phyloP scores from a whole-genome alignment of 208 protist genomes.

The Wallacemonas collosoma region DNA sequence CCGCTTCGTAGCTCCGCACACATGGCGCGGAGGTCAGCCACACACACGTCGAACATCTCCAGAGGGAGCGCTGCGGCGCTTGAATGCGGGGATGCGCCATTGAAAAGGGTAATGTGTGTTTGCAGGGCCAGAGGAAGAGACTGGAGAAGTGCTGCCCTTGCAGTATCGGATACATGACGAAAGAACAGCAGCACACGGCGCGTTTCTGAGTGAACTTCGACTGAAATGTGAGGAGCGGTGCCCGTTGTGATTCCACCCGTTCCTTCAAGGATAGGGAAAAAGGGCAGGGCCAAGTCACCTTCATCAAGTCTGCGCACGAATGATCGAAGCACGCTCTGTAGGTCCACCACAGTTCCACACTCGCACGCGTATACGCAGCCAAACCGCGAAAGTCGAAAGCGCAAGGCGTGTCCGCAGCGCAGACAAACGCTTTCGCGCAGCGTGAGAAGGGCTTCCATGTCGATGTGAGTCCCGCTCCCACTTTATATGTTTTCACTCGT shows the following conservation, averaged over 20 bases:
- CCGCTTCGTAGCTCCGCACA: background rate
- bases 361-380: constrained; percentile 67
- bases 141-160: background rate
- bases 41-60: constrained; percentile 25
- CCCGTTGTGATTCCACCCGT: constrained; percentile 31
- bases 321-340: constrained; percentile 39
- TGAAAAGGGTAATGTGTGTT: background rate
- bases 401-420: constrained; percentile 33
- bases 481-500: too few species aligned
- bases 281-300: constrained; percentile 18
- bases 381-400: constrained; percentile 66
- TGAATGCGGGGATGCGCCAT: background rate
- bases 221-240: constrained; percentile 21
- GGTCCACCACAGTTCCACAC: constrained; percentile 48
- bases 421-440: constrained; percentile 32
- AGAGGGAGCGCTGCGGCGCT: constrained; percentile 17
- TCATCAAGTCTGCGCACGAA: constrained; percentile 28
- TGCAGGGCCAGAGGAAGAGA: constrained; percentile 33
- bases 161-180: constrained; percentile 24
- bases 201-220: constrained; percentile 49
- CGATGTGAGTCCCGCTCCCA: too few species aligned
- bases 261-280: constrained; percentile 50
- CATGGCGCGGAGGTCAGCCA: constrained; percentile 30
- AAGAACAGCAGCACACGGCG: constrained; percentile 24
- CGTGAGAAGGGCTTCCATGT: constrained; percentile 60